Conservation (phyloP, 352 stramenopile species). For the Phytophthora multivora region DNA sequence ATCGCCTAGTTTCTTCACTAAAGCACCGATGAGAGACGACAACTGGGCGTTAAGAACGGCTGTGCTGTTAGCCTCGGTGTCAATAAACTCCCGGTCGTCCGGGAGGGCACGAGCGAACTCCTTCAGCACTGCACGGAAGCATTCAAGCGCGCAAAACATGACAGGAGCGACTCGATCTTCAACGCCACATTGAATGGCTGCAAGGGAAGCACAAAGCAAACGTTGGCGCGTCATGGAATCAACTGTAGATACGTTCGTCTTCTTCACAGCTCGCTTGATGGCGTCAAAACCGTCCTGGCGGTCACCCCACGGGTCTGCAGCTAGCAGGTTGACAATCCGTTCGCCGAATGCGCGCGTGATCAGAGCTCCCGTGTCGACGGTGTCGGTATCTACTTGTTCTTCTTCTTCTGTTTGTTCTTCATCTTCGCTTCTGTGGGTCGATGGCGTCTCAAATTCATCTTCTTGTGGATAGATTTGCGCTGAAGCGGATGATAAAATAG, state of each 20-base stretch:
- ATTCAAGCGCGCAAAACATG: slow-evolving; percentile 87
- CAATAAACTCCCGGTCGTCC: slow-evolving; percentile 43
- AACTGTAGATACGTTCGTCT: slow-evolving; percentile 46
- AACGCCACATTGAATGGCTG: slow-evolving; percentile 72
- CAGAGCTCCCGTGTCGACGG: slow-evolving; percentile 64
- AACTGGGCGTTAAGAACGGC: slow-evolving; percentile 64
- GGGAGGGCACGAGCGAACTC: slow-evolving; percentile 56
- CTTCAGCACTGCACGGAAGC: slow-evolving; percentile 64
- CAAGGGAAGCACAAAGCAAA: slow-evolving; percentile 67
- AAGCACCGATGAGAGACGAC: slow-evolving; percentile 46
- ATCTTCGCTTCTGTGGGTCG: slow-evolving; percentile 3
- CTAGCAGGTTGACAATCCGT: slow-evolving; percentile 63
- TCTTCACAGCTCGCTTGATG: slow-evolving; percentile 70
- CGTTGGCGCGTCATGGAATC: slow-evolving; percentile 47
- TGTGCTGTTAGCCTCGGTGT: slow-evolving; percentile 27
- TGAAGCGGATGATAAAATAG: slow-evolving; percentile 64
- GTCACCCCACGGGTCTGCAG: slow-evolving; percentile 79
- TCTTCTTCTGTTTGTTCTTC: slow-evolving; percentile 6
- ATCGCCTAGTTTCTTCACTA: slow-evolving; percentile 73
- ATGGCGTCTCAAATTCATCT: not conserved
- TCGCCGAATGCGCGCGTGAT: slow-evolving; percentile 79
- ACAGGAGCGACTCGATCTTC: slow-evolving; percentile 79
- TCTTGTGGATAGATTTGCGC: slow-evolving; percentile 2
- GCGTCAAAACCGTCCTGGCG: slow-evolving; percentile 81
- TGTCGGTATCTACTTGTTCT: slow-evolving; percentile 22